These are phyloP conservation scores for Sporothrix variecibatus DNA, from an alignment of 2,329 filamentous ascomycete species.

Conservation along the genomic window DNA sequence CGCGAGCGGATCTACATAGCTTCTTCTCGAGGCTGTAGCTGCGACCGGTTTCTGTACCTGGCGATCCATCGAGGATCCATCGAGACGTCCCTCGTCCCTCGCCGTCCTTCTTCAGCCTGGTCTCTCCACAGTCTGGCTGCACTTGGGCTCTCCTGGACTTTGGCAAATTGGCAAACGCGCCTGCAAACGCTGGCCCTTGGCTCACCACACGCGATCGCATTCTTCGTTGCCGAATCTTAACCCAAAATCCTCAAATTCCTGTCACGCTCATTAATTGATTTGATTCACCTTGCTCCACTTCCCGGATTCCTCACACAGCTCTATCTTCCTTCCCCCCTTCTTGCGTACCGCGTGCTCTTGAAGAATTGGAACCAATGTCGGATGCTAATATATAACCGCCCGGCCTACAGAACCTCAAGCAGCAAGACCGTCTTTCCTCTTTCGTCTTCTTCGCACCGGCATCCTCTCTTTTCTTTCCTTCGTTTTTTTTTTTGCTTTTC, in stretches of 20 bases:
- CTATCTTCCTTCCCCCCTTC: neutral
- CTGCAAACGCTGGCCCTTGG: neutral
- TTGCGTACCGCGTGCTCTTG: neutral
- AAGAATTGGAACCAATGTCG: neutral
- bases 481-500: conserved; percentile 40
- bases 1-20: conserved; percentile 18
- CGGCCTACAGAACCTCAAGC: conserved; percentile 40
- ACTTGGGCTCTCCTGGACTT: neutral
- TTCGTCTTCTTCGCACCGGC: conserved; percentile 34
- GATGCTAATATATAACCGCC: conserved; percentile 33
- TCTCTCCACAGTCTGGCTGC: neutral
- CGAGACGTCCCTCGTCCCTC: neutral
- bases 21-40: conserved; percentile 1
- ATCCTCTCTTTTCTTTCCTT: conserved; percentile 31
- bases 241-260: conserved; percentile 19
- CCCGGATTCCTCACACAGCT: conserved; percentile 17
- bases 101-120: conserved; percentile 13
- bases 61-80: conserved; percentile 19
- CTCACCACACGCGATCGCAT: conserved; percentile 21
- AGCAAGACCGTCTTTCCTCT: conserved; percentile 41
- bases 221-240: conserved; percentile 3
- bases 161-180: conserved; percentile 25
- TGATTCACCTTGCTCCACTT: conserved; percentile 3
- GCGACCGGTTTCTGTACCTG: conserved; percentile 18
- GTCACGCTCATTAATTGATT: conserved; percentile 26